Percentiles rank a stretch among this genome's conserved stretches.
Conservation (phyloP, 768 basidiomycete species). For the Chalciporus chontae region DNA sequence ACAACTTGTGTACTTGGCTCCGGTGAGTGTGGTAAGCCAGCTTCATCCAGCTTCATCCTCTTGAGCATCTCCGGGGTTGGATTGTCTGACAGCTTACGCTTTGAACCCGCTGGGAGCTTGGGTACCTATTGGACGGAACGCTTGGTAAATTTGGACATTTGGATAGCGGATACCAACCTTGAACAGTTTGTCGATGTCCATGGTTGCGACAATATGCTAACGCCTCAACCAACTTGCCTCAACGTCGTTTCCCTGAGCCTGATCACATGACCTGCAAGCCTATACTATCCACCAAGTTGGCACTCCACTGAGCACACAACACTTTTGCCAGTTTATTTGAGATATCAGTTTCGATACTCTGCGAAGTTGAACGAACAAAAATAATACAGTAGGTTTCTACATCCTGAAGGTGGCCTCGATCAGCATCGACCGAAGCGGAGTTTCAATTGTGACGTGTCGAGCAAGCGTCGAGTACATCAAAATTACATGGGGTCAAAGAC, state of each 20-base stretch:
- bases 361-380: too few species aligned
- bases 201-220: conserved; percentile 14
- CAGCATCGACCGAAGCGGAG: too few species aligned
- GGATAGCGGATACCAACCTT: conserved; percentile 31
- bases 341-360: too few species aligned
- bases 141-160: conserved; percentile 1
- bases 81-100: conserved; percentile 72
- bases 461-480: too few species aligned
- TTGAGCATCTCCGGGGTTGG: conserved; percentile 82
- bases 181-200: conserved; percentile 52
- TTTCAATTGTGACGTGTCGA: too few species aligned
- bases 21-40: conserved; percentile 7
- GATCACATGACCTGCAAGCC: conserved; percentile 9
- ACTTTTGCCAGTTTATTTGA: too few species aligned
- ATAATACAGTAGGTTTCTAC: too few species aligned
- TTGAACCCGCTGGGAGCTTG: conserved; percentile 61
- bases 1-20: conserved; percentile 6
- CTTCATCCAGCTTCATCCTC: conserved; percentile 60
- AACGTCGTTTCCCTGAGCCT: too few species aligned
- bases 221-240: too few species aligned
- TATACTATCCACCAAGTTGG: too few species aligned
- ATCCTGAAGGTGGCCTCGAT: too few species aligned
- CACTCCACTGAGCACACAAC: too few species aligned
- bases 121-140: conserved; percentile 45
- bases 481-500: not conserved